These are phyloP conservation scores for Phlebiopsis gigantea DNA, from an alignment of 768 basidiomycete genomes.

Conservation along the genomic window DNA sequence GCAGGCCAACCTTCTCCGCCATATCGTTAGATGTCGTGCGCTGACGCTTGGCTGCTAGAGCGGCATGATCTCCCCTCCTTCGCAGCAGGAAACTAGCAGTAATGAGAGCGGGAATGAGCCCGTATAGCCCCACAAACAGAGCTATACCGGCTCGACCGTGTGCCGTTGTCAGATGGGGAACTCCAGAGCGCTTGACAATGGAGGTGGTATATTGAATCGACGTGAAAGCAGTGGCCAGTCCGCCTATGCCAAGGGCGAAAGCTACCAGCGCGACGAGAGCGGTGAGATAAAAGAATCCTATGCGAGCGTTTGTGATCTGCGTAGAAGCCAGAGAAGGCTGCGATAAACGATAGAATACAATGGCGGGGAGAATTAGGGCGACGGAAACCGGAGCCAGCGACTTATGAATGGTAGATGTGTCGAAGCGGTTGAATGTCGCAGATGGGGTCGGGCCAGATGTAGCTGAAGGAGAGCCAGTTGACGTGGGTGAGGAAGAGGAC, in stretches of 20 bases:
- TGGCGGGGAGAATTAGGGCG: slow-evolving; percentile 36
- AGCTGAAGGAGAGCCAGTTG: background rate
- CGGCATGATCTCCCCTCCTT: slow-evolving; percentile 9
- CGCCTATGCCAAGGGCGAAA: slow-evolving; percentile 59
- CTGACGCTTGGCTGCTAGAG: slow-evolving; percentile 10
- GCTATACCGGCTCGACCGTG: slow-evolving; percentile 65
- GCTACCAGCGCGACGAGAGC: slow-evolving; percentile 38
- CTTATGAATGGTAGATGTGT: slow-evolving; percentile 44
- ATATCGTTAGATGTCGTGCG: slow-evolving; percentile 35
- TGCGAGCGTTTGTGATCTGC: slow-evolving; percentile 19
- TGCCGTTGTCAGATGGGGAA: slow-evolving; percentile 42
- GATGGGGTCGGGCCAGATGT: slow-evolving; percentile 6
- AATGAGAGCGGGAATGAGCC: slow-evolving; percentile 38
- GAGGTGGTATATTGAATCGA: slow-evolving; percentile 33
- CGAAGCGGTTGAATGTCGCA: slow-evolving; percentile 4
- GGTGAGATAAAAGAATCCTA: slow-evolving; percentile 31
- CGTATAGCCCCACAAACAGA: slow-evolving; percentile 60
- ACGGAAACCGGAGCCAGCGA: slow-evolving; percentile 43
- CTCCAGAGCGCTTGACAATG: slow-evolving; percentile 28
- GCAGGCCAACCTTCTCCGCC: slow-evolving; percentile 33
- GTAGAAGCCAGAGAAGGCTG: slow-evolving; percentile 29
- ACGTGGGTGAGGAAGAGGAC: slow-evolving; percentile 9
- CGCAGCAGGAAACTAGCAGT: slow-evolving; percentile 23
- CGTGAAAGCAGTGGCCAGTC: slow-evolving; percentile 59
- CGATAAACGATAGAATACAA: slow-evolving; percentile 38